Base-by-base conservation (phyloP, 176 grass and related monocot genomes). In the Panicum miliaceum region DNA sequence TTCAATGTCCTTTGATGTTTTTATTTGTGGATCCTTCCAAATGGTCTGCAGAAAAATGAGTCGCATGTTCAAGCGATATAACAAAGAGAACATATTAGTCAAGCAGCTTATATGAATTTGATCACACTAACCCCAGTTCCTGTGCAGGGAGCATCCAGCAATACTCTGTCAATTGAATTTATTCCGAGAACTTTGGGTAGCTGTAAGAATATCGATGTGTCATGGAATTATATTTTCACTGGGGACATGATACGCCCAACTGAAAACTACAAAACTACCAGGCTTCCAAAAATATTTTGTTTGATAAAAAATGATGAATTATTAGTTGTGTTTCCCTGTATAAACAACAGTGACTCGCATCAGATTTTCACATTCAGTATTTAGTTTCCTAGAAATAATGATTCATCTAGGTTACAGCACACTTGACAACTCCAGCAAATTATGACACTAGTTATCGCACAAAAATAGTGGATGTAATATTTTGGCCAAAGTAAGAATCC, bases 71-170 rank as follows among this genome's bases (percentile, higher is more conserved):
- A 43, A 25, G 41, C n/a, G 0, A 76, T 65, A 75, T 22, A 52
- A 64, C 7, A 16, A 67, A 81, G 43, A 82, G 11, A 81, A 25
- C 25, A 76, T 73, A 63, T 48, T 48, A 20, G 62, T 70, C 57
- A 59, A 89, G 34, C 48, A 89, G 27, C 64, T 62, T 35, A 90
- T 62, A 80, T 36, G 6, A 35, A 56, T 65, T 62, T 75, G 42
- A 57, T 81, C 38, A 53, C 84, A 82, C 81, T 77, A 71, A 99
- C 96, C 46, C 96, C 96, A 43, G 89, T 94, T 59, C 96, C 96
- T 25, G 91, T 99, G 83, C 96, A 99, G 56, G 96, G 96, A 7
- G 96, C 93, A 90, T 99, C 96, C 87, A 99, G 79, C 78, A 99
- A 89, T 67, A 96, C 96, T 85, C 96, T 94, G 89, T 99, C 96